Base-by-base conservation (phyloP, 2,329 filamentous ascomycete species). In the Teratosphaeriaceae sp. region DNA sequence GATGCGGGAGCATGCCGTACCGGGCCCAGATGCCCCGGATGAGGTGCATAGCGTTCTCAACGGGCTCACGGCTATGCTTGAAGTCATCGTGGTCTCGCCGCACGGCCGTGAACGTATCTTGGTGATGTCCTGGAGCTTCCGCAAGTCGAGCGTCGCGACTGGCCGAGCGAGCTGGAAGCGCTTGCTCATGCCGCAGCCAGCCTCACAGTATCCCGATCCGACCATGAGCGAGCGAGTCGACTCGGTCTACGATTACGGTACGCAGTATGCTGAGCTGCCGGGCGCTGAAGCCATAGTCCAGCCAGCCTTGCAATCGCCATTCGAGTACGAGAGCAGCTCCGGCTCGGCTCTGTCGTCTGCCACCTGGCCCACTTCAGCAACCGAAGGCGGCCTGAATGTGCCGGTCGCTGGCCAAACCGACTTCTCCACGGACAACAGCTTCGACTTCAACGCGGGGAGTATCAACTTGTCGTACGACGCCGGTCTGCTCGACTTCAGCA, bases 21-120 rank as follows among this genome's bases (percentile, higher is more conserved):
- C 18, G 12, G 15, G 29, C n/a, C 50, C 35, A 12, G 45, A 52
- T 18, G 36, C 43, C 18, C 29, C 33, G 3, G 48, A 54, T 1
- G 52, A 56, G 9, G 63, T 68, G 1, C 50, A 56, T 2, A 50
- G 55, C 3, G 54, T 55, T 3, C 49, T 72, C 9, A 53, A 58
- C 23, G 50, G 58, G 3, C 58, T 71, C 31, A 67, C 61, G 1
- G 69, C 66, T 3, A 58, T 63, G 3, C 68, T 71, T 43, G 67
- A 72, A 38, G 40, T 46, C 19, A 56, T 71, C 21, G 64, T 63
- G 24, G 63, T 65, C 11, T 51, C 57, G 7, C 48, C 56, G 4
- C 50, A 54, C 18, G 54, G 52, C 1, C 49, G 56, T 19, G 53
- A 62, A 24, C 45, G 50, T n/a, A 43, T 61, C 2, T 44, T 61